Evolutionary conservation across 208 protist genomes (phyloP).

Genomic region (Wallacemonas sp.): DNA sequence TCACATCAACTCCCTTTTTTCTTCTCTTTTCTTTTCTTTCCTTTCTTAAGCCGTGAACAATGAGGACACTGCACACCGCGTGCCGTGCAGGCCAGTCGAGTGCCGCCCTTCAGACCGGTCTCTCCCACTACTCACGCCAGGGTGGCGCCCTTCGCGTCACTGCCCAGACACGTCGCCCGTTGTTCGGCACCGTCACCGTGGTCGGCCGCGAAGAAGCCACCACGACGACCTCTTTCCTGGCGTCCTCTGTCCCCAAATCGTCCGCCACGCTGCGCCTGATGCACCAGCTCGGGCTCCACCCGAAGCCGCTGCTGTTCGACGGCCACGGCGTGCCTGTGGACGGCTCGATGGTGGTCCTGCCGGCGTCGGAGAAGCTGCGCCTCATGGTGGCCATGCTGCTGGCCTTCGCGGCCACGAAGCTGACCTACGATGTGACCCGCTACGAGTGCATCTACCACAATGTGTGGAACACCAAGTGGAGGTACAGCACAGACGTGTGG

Average conservation of each 20-base stretch:
- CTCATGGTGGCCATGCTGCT: constrained; percentile 23
- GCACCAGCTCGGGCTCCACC: neutral
- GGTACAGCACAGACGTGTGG: constrained; percentile 20
- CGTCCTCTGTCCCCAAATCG: neutral
- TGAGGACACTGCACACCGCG: neutral
- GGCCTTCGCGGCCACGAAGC: constrained; percentile 32
- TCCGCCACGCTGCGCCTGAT: neutral
- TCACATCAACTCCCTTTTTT: no score
- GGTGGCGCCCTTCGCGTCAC: neutral
- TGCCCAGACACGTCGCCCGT: constrained; percentile 1
- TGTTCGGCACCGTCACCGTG: constrained; percentile 24
- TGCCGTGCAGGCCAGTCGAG: neutral
- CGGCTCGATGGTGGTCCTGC: constrained; percentile 27
- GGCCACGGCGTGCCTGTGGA: constrained; percentile 31
- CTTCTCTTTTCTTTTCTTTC: no score
- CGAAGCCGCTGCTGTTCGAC: constrained; percentile 25
- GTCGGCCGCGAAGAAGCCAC: constrained; percentile 23
- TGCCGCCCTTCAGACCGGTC: neutral
- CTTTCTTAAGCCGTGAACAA: no score
- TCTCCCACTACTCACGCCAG: neutral
- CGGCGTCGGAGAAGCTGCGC: constrained; percentile 34
- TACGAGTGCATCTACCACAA: constrained; percentile 49
- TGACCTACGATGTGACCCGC: constrained; percentile 26
- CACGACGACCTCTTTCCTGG: neutral
- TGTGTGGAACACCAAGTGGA: constrained; percentile 37